These are phyloP conservation scores for Sporobolomyces phaffii DNA, from an alignment of 768 basidiomycete species.

Conservation along the genomic window DNA sequence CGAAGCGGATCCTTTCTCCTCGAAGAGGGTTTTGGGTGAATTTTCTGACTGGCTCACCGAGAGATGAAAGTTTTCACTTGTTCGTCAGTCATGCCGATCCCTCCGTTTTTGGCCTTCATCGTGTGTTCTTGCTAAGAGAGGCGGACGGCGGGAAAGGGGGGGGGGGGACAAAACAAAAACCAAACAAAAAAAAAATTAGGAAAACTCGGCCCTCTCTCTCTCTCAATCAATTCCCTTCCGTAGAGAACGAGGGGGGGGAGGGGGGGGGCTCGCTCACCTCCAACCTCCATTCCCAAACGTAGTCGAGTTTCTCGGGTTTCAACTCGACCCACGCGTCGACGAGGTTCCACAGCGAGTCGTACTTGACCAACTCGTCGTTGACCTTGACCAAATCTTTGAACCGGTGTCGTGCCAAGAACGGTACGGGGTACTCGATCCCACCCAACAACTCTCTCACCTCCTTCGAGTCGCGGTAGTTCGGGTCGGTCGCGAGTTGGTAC, in stretches of 20 bases:
- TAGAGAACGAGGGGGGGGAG: no score
- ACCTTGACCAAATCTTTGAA: conserved; percentile 57
- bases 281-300: conserved; percentile 79
- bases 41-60: no score
- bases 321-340: conserved; percentile 77
- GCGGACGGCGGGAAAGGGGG: no score
- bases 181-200: no score
- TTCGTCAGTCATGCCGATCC: conserved; percentile 78
- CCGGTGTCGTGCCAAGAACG: conserved; percentile 39
- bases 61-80: conserved; percentile 57
- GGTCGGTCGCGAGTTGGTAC: conserved; percentile 46
- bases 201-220: no score
- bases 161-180: no score
- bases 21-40: no score
- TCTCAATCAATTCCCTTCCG: no score
- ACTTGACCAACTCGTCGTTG: conserved; percentile 59
- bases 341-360: conserved; percentile 62
- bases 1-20: no score
- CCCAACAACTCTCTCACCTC: not conserved
- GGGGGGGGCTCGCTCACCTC: no score
- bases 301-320: conserved; percentile 45
- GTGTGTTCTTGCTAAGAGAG: conserved; percentile 84
- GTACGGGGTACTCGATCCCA: conserved; percentile 20
- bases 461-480: conserved; percentile 52
- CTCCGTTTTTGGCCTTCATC: conserved; percentile 80